A percentile compares a stretch with the other conserved stretches of the same genome.
Conservation (phyloP, 2,329 filamentous ascomycete genomes). For the Dactylonectria macrodidyma region DNA sequence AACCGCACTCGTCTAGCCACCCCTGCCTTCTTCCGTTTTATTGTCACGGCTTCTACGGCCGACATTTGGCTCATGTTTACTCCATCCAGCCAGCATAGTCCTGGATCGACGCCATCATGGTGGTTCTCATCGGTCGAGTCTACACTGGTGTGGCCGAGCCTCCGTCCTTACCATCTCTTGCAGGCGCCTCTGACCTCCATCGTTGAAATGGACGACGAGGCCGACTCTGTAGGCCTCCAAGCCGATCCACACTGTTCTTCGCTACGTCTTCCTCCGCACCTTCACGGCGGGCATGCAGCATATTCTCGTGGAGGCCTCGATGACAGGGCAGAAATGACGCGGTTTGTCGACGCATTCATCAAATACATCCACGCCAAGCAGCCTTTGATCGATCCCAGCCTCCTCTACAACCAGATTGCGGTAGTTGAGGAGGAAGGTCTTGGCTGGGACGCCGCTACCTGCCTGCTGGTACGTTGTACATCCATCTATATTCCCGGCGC, state of each 20-base stretch:
- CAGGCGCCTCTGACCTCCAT: conserved; percentile 8
- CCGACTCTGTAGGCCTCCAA: background rate
- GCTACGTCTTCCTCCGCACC: background rate
- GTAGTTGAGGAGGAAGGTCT: conserved; percentile 14
- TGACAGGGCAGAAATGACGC: conserved; percentile 7
- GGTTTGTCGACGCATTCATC: background rate
- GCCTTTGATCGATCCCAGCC: background rate
- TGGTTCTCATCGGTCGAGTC: conserved; percentile 11
- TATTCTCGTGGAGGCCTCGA: conserved; percentile 6
- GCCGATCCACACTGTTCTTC: conserved; percentile 4
- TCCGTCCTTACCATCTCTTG: conserved; percentile 9
- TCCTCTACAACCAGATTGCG: conserved; percentile 8
- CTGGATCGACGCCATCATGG: background rate
- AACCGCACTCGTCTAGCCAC: background rate
- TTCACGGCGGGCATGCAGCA: conserved; percentile 1
- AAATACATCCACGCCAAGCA: conserved; percentile 18
- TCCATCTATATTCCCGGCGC: background rate
- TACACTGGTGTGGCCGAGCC: conserved; percentile 10
- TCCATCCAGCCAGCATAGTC: background rate
- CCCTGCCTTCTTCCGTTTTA: background rate
- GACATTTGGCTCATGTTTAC: background rate
- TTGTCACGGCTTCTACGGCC: too few relatives aligned
- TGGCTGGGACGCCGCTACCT: conserved; percentile 5
- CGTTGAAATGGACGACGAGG: conserved; percentile 1
- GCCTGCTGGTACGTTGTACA: conserved; percentile 3